Conservation (phyloP, 192 early-diverging fungal genomes). For the Geranomyces variabilis region DNA sequence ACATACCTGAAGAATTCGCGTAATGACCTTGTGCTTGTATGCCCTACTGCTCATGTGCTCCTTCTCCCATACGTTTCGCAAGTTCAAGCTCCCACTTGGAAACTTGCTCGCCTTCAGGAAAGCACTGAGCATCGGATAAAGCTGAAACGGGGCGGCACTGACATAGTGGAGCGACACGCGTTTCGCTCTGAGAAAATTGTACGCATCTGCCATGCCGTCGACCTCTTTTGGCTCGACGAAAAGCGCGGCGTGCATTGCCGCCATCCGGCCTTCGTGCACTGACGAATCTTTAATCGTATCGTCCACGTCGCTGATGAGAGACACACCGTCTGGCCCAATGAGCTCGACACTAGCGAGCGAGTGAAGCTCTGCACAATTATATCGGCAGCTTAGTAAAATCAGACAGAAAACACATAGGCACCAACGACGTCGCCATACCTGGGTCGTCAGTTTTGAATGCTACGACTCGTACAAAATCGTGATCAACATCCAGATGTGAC, state of each 20-base stretch:
- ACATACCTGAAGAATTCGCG: conserved; percentile 60
- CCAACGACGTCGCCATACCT: neutral
- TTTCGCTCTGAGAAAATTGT: conserved; percentile 49
- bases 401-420: neutral
- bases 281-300: conserved; percentile 91
- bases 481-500: conserved; percentile 9
- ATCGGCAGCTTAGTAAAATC: conserved; percentile 18
- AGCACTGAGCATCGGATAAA: conserved; percentile 66
- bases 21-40: conserved; percentile 56
- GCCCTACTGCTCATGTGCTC: conserved; percentile 25
- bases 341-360: conserved; percentile 59
- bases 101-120: conserved; percentile 75
- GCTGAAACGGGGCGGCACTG: conserved; percentile 81
- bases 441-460: conserved; percentile 37
- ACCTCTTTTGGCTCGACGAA: conserved; percentile 69
- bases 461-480: conserved; percentile 40
- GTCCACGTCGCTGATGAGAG: conserved; percentile 81
- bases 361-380: conserved; percentile 32
- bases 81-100: conserved; percentile 73
- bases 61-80: conserved; percentile 55
- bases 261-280: conserved; percentile 68
- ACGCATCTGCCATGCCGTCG: conserved; percentile 79
- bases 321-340: conserved; percentile 71
- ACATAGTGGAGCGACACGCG: conserved; percentile 84
- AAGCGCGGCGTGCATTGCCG: conserved; percentile 65